Base-by-base conservation (phyloP, 192 early-diverging fungal species). In the Powellomyces hirtus region DNA sequence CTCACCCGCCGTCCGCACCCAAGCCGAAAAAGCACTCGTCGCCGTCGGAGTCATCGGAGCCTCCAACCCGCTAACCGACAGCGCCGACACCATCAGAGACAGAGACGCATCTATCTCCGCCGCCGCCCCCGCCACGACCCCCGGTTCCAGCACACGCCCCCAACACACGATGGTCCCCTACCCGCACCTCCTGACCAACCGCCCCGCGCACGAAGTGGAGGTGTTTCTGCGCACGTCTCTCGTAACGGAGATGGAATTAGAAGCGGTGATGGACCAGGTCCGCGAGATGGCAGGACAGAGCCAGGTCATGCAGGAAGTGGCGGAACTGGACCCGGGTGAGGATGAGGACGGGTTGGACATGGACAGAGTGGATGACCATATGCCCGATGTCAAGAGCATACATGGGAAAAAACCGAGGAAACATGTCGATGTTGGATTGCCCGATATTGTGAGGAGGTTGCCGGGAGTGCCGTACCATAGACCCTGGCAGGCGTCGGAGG, bases 241-340 rank as follows among this genome's bases (percentile, higher is more conserved):
- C 0, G 75, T 80, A 0, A 70, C 62, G 10, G 78, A 83, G 37
- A 35, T 59, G 56, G 81, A 83, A 44, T 70, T 58, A 3, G 51
- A 66, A n/a, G 74, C 66, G 1, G 81, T 83, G 5, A 76, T 83
- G 40, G 75, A 80, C 27, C 74, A 83, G 58, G 78, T 83, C 13
- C 71, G 71, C 31, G 40, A 64, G 0, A 72, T 83, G 73, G 61
- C 76, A 1, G 71, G 59, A 4, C 78, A 75, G 30, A 62, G 74
- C 13, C 14, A n/a, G 27, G 73, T 83, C 20, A 65, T 73, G 26
- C 31, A 38, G 4, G 75, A 83, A 51, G 77, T 83, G 4, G 73
- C 64, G 40, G 51, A 82, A 31, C 67, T 75, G 44, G 68, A 74
- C 22, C 26, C 38, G 37, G 53, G 31, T 14, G 50, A 61, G 46